Evolutionary conservation across 495 filamentous ascomycete genomes (phyloP).

Genomic region (Apodospora peruviana): DNA sequence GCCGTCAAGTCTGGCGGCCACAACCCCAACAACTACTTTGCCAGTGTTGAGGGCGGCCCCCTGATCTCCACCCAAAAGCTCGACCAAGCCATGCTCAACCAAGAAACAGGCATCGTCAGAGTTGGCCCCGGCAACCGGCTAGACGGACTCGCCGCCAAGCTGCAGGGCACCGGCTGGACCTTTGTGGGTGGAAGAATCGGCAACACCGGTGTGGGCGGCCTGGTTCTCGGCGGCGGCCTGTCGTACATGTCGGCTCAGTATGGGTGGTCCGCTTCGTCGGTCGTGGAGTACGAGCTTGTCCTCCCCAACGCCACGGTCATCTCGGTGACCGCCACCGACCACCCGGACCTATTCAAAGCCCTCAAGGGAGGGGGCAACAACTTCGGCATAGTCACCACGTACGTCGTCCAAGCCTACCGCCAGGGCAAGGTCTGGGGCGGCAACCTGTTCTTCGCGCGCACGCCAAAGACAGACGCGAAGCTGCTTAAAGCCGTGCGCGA

Average conservation of each 20-base stretch:
- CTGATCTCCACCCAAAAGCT: slow-evolving; percentile 46
- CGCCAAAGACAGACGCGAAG: slow-evolving; percentile 31
- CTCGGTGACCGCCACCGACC: slow-evolving; percentile 34
- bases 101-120: slow-evolving; percentile 34
- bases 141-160: slow-evolving; percentile 41
- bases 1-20: slow-evolving; percentile 50
- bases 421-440: slow-evolving; percentile 50
- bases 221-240: slow-evolving; percentile 37
- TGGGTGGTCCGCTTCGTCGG: slow-evolving; percentile 52
- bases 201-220: slow-evolving; percentile 40
- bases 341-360: slow-evolving; percentile 37
- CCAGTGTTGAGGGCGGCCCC: slow-evolving; percentile 50
- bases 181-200: slow-evolving; percentile 48
- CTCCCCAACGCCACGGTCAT: slow-evolving; percentile 50
- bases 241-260: slow-evolving; percentile 50
- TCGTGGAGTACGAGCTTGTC: slow-evolving; percentile 51
- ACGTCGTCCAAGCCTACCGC: slow-evolving; percentile 41
- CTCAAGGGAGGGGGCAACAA: slow-evolving; percentile 47
- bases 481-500: slow-evolving; percentile 48
- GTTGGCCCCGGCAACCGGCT: slow-evolving; percentile 49
- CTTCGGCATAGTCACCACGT: slow-evolving; percentile 47
- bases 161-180: slow-evolving; percentile 41
- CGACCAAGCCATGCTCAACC: slow-evolving; percentile 39
- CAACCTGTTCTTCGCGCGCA: slow-evolving; percentile 42
- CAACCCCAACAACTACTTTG: slow-evolving; percentile 42